Conservation (phyloP, 257 asterid species). For the Nicotiana benthamiana region DNA sequence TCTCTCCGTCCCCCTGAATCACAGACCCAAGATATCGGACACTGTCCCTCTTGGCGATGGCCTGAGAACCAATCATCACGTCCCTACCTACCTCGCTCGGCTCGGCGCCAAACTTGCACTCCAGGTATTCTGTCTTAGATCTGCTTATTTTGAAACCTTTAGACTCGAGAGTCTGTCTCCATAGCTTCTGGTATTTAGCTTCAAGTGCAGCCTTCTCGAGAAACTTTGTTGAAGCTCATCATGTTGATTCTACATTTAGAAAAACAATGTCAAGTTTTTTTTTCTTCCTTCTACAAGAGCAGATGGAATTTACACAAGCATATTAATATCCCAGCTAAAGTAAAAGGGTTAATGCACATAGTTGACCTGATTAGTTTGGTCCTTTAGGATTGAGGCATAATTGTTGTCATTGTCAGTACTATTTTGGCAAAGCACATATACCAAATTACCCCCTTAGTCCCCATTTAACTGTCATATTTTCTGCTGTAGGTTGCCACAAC, state of each 20-base stretch:
- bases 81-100: too few species aligned
- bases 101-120: too few species aligned
- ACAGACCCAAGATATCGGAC: too few species aligned
- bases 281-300: neutral
- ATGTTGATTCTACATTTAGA: constrained; percentile 44
- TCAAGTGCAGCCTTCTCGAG: constrained; percentile 61
- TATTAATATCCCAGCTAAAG: neutral
- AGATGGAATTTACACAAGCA: neutral
- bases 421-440: neutral
- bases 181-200: constrained; percentile 66
- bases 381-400: neutral
- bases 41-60: too few species aligned
- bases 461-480: neutral
- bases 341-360: neutral
- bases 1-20: too few species aligned
- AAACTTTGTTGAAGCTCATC: constrained; percentile 66
- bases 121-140: too few species aligned
- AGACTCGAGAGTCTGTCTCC: too few species aligned
- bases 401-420: neutral
- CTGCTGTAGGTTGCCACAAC: neutral
- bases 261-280: neutral
- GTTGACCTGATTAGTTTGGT: neutral
- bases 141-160: too few species aligned
- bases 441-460: neutral
- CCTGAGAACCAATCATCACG: too few species aligned